A percentile compares a stretch with the other conserved stretches of the same genome.
Conservation (phyloP, 257 asterid genomes). For the Fraxinus quadrangulata region DNA sequence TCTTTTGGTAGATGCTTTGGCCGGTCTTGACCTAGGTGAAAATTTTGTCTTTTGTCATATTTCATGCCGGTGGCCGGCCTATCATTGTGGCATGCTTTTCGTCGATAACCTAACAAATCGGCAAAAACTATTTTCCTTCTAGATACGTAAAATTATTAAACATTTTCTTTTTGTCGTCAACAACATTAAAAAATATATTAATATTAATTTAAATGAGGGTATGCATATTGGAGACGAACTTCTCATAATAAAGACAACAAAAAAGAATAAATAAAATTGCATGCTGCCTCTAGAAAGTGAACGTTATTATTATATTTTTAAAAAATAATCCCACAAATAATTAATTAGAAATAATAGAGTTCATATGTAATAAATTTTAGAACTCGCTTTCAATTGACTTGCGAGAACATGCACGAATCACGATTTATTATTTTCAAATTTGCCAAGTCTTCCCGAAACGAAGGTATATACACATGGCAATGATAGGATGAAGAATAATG, state of each 20-base stretch:
- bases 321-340: too few species aligned
- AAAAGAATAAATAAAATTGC: neutral
- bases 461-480: neutral
- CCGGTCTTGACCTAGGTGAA: neutral
- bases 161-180: neutral
- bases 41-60: neutral
- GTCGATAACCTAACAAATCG: neutral
- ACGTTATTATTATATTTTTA: too few species aligned
- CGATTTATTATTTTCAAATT: neutral
- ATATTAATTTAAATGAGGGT: neutral
- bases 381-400: neutral
- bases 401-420: neutral
- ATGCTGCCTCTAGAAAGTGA: neutral
- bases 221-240: neutral
- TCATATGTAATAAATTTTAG: neutral
- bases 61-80: conserved; percentile 7
- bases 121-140: neutral
- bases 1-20: neutral
- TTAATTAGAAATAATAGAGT: neutral
- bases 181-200: neutral
- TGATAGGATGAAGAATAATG: neutral
- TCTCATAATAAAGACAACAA: neutral
- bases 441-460: neutral
- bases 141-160: neutral
- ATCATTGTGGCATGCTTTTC: neutral